These are phyloP conservation scores for Rhamnella rubrinervis DNA, from an alignment of 331 rosid genomes.

Conservation along the genomic window DNA sequence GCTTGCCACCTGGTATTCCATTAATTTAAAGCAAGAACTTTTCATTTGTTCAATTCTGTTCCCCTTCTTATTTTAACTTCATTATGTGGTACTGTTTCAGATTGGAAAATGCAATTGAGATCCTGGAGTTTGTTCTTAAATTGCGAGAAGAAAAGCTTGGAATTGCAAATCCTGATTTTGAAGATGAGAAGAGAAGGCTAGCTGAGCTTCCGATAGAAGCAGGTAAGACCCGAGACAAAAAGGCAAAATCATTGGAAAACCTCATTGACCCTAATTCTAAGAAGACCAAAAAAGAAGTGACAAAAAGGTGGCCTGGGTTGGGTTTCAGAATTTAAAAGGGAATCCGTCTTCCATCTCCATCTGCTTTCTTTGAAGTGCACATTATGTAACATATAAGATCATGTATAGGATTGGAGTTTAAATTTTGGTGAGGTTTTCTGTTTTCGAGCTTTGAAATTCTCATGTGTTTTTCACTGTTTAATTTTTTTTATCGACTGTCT, in stretches of 20 bases:
- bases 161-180: slow-evolving; percentile 97
- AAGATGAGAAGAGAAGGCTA: slow-evolving; percentile 92
- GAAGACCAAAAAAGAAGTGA: slow-evolving; percentile 88
- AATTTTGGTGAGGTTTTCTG: slow-evolving; percentile 63
- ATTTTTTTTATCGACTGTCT: slow-evolving; percentile 59
- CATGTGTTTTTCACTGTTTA: slow-evolving; percentile 41
- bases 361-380: slow-evolving; percentile 39
- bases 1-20: not conserved
- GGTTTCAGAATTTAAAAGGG: slow-evolving; percentile 76
- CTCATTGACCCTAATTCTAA: slow-evolving; percentile 89
- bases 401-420: slow-evolving; percentile 79
- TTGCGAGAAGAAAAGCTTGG: slow-evolving; percentile 98
- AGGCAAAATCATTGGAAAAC: slow-evolving; percentile 92
- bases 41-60: slow-evolving; percentile 6
- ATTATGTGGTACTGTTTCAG: slow-evolving; percentile 41
- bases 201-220: slow-evolving; percentile 97
- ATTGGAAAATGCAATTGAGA: slow-evolving; percentile 95
- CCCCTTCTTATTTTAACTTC: slow-evolving; percentile 13
- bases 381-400: slow-evolving; percentile 83
- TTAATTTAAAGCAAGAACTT: slow-evolving; percentile 5
- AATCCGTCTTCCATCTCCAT: slow-evolving; percentile 22
- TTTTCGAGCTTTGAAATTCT: slow-evolving; percentile 47
- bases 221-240: slow-evolving; percentile 85
- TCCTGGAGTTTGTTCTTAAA: slow-evolving; percentile 86
- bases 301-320: slow-evolving; percentile 95